These are phyloP conservation scores for Kewa caespitosa DNA, from an alignment of 179 eudicot genomes.

Conservation along the genomic window DNA sequence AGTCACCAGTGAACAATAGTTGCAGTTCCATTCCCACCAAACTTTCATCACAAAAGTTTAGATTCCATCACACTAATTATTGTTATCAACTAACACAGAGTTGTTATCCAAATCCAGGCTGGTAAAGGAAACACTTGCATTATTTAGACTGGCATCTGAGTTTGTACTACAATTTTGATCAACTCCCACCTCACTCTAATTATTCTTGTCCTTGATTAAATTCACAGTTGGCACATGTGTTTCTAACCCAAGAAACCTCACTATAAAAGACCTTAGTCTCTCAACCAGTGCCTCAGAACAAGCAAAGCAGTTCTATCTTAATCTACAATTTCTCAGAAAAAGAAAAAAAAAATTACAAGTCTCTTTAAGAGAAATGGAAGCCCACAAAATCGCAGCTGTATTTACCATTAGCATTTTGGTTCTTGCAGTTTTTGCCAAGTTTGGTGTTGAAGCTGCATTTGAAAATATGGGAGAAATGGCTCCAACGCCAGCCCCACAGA, in stretches of 20 bases:
- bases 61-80: too few relatives aligned
- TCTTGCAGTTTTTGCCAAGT: conserved; percentile 4
- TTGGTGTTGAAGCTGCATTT: not conserved
- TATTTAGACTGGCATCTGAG: not conserved
- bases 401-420: conserved; percentile 6
- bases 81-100: too few relatives aligned
- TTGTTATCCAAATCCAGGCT: not conserved
- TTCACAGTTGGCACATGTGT: not conserved
- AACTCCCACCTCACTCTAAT: not conserved
- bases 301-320: not conserved
- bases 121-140: not conserved
- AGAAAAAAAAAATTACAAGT: not conserved
- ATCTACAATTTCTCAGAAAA: not conserved
- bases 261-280: not conserved
- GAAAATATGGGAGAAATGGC: conserved; percentile 3
- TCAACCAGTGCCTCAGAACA: not conserved
- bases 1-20: too few relatives aligned
- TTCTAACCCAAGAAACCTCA: not conserved
- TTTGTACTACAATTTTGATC: not conserved
- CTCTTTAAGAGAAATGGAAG: conserved; percentile 7
- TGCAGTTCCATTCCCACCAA: too few relatives aligned
- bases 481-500: conserved; percentile 21
- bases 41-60: too few relatives aligned
- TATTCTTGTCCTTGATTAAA: not conserved
- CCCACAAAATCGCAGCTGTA: not conserved